These are phyloP conservation scores for Talaromyces nanjingensis DNA, from an alignment of 495 filamentous ascomycete genomes.

Conservation along the genomic window DNA sequence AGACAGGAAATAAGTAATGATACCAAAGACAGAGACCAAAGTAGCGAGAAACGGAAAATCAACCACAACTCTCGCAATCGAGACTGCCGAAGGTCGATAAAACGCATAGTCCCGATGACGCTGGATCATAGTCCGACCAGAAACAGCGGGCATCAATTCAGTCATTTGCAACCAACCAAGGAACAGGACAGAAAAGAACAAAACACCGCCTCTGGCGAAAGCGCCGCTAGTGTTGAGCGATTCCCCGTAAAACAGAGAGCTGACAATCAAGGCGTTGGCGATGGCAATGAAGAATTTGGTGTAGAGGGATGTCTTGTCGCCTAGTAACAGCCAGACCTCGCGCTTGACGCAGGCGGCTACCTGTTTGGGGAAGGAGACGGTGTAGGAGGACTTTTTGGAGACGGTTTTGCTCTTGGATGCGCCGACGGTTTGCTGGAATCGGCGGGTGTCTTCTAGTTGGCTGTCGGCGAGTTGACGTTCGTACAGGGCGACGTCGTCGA, in stretches of 20 bases:
- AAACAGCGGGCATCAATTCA: constrained; percentile 63
- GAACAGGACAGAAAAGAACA: constrained; percentile 71
- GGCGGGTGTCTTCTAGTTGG: constrained; percentile 54
- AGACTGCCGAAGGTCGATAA: constrained; percentile 67
- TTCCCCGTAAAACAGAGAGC: constrained; percentile 65
- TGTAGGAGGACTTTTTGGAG: constrained; percentile 62
- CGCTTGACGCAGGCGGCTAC: constrained; percentile 63
- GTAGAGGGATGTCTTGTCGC: constrained; percentile 64
- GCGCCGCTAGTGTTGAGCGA: constrained; percentile 57
- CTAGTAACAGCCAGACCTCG: constrained; percentile 69
- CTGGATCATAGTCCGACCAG: constrained; percentile 54
- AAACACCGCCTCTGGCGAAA: constrained; percentile 59
- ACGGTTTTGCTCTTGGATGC: constrained; percentile 64
- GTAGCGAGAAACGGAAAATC: constrained; percentile 62
- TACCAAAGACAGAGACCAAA: constrained; percentile 56
- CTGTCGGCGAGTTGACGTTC: constrained; percentile 54
- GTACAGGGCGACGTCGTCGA: constrained; percentile 51
- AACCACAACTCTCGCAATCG: constrained; percentile 57
- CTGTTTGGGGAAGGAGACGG: constrained; percentile 61
- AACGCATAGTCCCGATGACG: constrained; percentile 71
- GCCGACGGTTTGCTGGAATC: constrained; percentile 62
- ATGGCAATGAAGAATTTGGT: constrained; percentile 76
- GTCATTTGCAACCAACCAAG: constrained; percentile 70
- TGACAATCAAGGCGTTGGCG: constrained; percentile 66
- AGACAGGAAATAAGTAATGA: constrained; percentile 65